These are phyloP conservation scores for Aaosphaeria arxii DNA, from an alignment of 2,329 filamentous ascomycete genomes.

Conservation along the genomic window DNA sequence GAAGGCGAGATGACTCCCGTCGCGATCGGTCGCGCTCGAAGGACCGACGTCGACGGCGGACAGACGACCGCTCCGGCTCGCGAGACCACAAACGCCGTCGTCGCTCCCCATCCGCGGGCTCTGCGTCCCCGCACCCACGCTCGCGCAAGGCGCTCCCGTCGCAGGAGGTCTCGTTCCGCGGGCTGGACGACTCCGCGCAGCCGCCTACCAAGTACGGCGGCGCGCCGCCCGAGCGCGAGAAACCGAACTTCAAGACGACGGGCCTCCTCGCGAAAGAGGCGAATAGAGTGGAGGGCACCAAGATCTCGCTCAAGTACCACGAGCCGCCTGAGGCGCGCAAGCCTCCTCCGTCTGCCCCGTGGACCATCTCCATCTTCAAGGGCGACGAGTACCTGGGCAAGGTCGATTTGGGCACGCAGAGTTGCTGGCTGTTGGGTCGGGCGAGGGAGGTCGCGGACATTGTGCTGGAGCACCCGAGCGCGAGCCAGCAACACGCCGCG, in stretches of 20 bases:
- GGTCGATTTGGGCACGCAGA: conserved; percentile 70
- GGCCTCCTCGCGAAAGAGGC: conserved; percentile 84
- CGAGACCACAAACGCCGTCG: conserved; percentile 34
- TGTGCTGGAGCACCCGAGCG: conserved; percentile 81
- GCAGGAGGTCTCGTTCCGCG: conserved; percentile 46
- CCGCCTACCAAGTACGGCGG: conserved; percentile 30
- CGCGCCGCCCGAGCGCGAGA: conserved; percentile 64
- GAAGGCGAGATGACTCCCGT: conserved; percentile 10
- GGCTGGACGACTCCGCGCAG: conserved; percentile 26
- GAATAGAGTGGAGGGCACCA: conserved; percentile 74
- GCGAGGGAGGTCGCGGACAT: conserved; percentile 80
- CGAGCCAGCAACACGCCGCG: conserved; percentile 93
- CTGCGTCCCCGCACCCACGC: conserved; percentile 41
- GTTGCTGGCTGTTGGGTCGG: conserved; percentile 87
- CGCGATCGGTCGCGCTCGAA: conserved; percentile 13
- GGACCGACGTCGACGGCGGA: conserved; percentile 4
- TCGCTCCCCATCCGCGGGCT: conserved; percentile 34
- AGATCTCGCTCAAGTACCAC: conserved; percentile 88
- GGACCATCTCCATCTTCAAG: conserved; percentile 94
- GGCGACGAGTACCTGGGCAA: conserved; percentile 76
- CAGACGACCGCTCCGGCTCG: conserved; percentile 15
- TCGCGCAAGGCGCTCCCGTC: conserved; percentile 44
- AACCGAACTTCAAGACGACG: conserved; percentile 79
- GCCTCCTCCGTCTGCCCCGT: conserved; percentile 71
- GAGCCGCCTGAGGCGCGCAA: conserved; percentile 92